Percentiles rank a stretch among this genome's conserved stretches.
Evolutionary conservation across 2,329 filamentous ascomycete genomes (phyloP).

Genomic region (Dactylellina leptospora): DNA sequence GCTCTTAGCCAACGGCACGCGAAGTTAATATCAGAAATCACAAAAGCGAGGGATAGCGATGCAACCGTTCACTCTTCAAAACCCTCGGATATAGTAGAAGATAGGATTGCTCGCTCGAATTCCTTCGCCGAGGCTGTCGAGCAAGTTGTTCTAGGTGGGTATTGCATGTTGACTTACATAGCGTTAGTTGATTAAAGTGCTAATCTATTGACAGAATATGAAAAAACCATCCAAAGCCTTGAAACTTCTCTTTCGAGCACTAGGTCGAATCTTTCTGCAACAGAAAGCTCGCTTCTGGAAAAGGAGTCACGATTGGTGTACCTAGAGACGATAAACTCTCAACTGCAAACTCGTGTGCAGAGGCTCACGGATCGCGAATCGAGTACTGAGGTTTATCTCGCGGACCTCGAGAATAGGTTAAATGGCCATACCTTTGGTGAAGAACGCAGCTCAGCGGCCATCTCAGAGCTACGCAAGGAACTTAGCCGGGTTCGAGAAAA

Average conservation of each 20-base stretch:
- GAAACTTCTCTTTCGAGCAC: conserved; percentile 92
- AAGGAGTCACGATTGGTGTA: conserved; percentile 94
- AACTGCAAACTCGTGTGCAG: conserved; percentile 87
- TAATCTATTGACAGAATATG: conserved; percentile 73
- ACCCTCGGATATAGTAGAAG: conserved; percentile 77
- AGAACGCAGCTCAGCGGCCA: conserved; percentile 86
- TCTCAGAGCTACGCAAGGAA: conserved; percentile 89
- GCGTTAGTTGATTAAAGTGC: not conserved
- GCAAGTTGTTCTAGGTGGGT: conserved; percentile 76
- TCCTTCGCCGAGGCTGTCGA: conserved; percentile 96
- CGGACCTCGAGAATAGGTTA: conserved; percentile 87
- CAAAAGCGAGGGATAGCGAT: conserved; percentile 79
- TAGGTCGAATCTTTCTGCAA: conserved; percentile 79
- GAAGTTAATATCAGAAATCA: conserved; percentile 93
- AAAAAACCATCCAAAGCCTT: conserved; percentile 94
- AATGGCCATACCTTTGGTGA: conserved; percentile 90
- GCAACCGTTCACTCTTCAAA: conserved; percentile 67
- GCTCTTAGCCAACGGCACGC: conserved; percentile 90
- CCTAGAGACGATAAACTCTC: conserved; percentile 87
- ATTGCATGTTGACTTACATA: no score
- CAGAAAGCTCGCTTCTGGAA: conserved; percentile 86
- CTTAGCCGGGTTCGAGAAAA: conserved; percentile 87
- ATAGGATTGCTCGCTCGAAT: conserved; percentile 90
- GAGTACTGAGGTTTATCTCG: conserved; percentile 90
- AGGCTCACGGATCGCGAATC: conserved; percentile 91